A percentile compares a stretch with the other conserved stretches of the same genome.
Evolutionary conservation across 2,329 filamentous ascomycete genomes (phyloP).

Genomic region (Fusarium nelsonii): DNA sequence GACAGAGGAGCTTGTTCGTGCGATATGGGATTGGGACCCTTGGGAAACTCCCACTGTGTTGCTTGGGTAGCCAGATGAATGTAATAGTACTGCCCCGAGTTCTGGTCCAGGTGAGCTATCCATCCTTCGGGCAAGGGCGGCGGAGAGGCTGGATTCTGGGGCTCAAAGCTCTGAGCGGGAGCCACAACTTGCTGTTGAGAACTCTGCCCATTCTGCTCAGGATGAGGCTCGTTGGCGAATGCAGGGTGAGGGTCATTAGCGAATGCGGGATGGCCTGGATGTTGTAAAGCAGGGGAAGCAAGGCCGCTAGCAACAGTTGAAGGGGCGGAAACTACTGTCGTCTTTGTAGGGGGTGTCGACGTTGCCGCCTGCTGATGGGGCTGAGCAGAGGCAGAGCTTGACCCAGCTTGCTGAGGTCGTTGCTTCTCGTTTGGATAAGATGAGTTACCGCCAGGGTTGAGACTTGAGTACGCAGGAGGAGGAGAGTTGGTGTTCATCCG

Average conservation of each 20-base stretch:
- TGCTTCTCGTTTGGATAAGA: constrained; percentile 86
- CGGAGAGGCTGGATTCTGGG: constrained; percentile 79
- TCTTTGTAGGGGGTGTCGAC: constrained; percentile 51
- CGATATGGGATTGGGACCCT: constrained; percentile 90
- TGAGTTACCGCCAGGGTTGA: constrained; percentile 66
- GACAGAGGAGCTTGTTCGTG: constrained; percentile 86
- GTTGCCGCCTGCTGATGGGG: constrained; percentile 41
- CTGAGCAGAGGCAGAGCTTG: constrained; percentile 49
- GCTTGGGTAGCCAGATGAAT: constrained; percentile 95
- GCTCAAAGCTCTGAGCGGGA: constrained; percentile 55
- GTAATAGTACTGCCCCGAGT: constrained; percentile 98
- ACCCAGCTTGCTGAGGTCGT: constrained; percentile 56
- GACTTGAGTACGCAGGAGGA: constrained; percentile 93
- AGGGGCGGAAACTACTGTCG: constrained; percentile 39
- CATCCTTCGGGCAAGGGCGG: constrained; percentile 96
- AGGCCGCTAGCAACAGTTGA: constrained; percentile 49
- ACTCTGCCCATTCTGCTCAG: constrained; percentile 63
- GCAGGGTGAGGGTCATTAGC: constrained; percentile 88
- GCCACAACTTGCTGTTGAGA: constrained; percentile 59
- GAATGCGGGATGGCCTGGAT: constrained; percentile 86
- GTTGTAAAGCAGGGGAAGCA: constrained; percentile 64
- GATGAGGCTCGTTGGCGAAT: constrained; percentile 85
- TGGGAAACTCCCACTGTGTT: constrained; percentile 99
- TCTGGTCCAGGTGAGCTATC: constrained; percentile 96
- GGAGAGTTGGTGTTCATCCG: constrained; percentile 85